Base-by-base conservation (phyloP, 371 early-diverging fungal genomes). In the Mortierella sp. region DNA sequence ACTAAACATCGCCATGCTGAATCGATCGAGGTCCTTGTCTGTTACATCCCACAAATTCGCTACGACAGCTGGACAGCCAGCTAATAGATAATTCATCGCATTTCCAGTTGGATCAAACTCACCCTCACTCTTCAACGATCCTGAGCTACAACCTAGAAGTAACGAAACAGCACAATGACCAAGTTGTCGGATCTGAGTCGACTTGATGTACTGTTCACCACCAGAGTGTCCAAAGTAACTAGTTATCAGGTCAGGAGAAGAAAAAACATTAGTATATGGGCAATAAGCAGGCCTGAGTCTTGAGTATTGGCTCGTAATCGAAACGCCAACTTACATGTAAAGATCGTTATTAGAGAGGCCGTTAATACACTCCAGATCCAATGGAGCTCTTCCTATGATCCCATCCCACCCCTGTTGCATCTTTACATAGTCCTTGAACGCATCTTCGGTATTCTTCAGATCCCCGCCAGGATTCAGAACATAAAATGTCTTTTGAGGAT, bases 31-130 rank as follows among this genome's bases (percentile, higher is more conserved):
- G 83, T 99, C 99, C 78, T 92, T 90, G 85, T 99, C 99, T 1
- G 99, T 99, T 9, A 99, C 98, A 86, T 99, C 99, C 99, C 99
- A 99, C 19, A 99, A 87, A 74, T 97, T 98, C 22, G 96, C 99
- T 0, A 99, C 92, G 0, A 99, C 85, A 2, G 96, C 89, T 6
- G 94, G 95, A 70, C 97, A 93, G 22, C 95, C 94, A 64, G 88
- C 94, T n/a, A 96, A 70, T 45, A 97, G 63, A 75, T 94, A 97
- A 77, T 95, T 90, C 52, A 95, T 70, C 0, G 92, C 90, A 33
- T 92, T 91, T 2, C 98, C 97, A 33, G 87, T 82, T 1, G 97
- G 94, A 71, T 97, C 97, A 72, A 94, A 98, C 61, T 95, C 95
- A 0, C 98, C 98, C 2, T 79, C 86, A 0, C 89, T 78, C 38